These are phyloP conservation scores for Tephrocybe sp. DNA, from an alignment of 768 basidiomycete species.

Conservation along the genomic window DNA sequence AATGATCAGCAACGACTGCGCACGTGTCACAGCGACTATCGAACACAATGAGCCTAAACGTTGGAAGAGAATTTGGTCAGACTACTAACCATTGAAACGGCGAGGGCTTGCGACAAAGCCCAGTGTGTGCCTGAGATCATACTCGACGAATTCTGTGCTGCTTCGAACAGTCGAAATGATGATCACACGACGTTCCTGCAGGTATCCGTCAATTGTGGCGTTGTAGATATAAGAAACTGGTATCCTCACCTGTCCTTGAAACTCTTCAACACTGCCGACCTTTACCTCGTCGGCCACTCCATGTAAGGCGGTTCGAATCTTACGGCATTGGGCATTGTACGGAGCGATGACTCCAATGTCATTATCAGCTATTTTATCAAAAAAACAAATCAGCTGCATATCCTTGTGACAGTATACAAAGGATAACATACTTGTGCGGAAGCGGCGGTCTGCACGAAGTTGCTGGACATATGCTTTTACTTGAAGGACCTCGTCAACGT, in stretches of 20 bases:
- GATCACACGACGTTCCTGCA: slow-evolving; percentile 57
- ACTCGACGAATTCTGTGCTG: slow-evolving; percentile 46
- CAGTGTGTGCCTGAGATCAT: slow-evolving; percentile 53
- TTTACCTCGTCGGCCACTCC: slow-evolving; percentile 39
- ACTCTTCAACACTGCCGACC: slow-evolving; percentile 69
- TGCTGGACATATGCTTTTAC: slow-evolving; percentile 50
- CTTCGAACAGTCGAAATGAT: slow-evolving; percentile 62
- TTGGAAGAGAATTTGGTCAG: no score
- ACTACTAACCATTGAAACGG: slow-evolving; percentile 54
- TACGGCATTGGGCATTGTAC: slow-evolving; percentile 61
- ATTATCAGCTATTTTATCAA: slow-evolving; percentile 34
- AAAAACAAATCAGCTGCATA: no score
- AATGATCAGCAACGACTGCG: slow-evolving; percentile 61
- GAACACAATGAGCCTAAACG: neutral
- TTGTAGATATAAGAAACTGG: slow-evolving; percentile 1
- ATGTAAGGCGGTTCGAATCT: slow-evolving; percentile 42
- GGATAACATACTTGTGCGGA: slow-evolving; percentile 40
- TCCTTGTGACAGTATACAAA: no score
- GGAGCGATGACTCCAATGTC: slow-evolving; percentile 74
- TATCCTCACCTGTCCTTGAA: slow-evolving; percentile 58
- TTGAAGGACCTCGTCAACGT: slow-evolving; percentile 55
- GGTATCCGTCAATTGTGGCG: slow-evolving; percentile 19
- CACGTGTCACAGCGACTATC: slow-evolving; percentile 72
- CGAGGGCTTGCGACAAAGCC: slow-evolving; percentile 58
- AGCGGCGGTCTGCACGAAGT: slow-evolving; percentile 31